Base-by-base conservation (phyloP, 805 yeast species). In the Yamadazyma takamatsuzukensis region DNA sequence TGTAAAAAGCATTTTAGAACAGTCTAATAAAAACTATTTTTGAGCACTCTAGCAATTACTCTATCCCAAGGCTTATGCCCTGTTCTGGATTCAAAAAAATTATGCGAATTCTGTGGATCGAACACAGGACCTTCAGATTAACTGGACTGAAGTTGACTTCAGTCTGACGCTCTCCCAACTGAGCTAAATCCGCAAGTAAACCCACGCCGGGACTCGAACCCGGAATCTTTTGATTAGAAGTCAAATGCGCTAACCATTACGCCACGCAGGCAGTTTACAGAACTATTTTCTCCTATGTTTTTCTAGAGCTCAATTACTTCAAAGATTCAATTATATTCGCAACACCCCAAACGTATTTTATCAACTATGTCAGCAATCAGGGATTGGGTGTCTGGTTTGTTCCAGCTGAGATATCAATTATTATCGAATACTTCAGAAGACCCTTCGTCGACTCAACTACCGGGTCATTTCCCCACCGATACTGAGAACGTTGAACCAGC, bases 71-170 rank as follows among this genome's bases (percentile, higher is more conserved):
- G n/a, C n/a, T n/a, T n/a, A n/a, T 19, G 22, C 10, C n/a, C n/a
- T n/a, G n/a, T n/a, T n/a, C n/a, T n/a, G n/a, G n/a, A n/a, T 8
- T 6, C 13, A 14, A 27, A 43, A 51, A 54, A 49, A 43, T 30
- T 32, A 46, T 72, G 77, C 77, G 76, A 70, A 56, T 70, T 72
- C 72, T 76, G 83, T 74, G 84, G 83, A 76, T 78, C 79, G 84
- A 78, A 79, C 83, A 75, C 83, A 76, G 79, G 83, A 78, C 84
- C 84, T 78, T 72, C 82, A 77, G 83, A 77, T 77, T 51, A 50
- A 47, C 53, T 53, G 51, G 54, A 55, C 60, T 46, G 51, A 50
- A 52, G 50, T 47, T 44, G 18, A 41, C 59, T 54, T 54, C 59
- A 54, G 59, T 54, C 59, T 54, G 57, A 52, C 59, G 59, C 59